These are phyloP conservation scores for Terana coerulea DNA, from an alignment of 768 basidiomycete genomes.

Conservation along the genomic window DNA sequence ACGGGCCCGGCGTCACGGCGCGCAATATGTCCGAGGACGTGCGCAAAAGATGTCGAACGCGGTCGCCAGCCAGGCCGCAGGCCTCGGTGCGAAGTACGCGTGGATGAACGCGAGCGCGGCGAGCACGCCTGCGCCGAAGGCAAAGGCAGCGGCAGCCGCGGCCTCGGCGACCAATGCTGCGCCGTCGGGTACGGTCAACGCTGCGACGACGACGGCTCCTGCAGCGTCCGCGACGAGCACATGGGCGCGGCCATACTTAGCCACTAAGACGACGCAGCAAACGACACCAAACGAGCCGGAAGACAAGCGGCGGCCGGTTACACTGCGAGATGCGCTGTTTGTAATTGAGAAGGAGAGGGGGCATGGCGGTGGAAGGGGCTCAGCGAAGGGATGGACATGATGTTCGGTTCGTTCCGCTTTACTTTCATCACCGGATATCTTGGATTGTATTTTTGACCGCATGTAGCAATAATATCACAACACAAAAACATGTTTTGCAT, in stretches of 20 bases:
- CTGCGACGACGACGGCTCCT: slow-evolving; percentile 31
- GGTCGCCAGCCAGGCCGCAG: slow-evolving; percentile 86
- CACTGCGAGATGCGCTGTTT: slow-evolving; percentile 80
- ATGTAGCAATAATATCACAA: too few species aligned
- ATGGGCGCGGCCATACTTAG: slow-evolving; percentile 65
- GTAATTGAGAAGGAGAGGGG: slow-evolving; percentile 80
- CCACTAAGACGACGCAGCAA: slow-evolving; percentile 37
- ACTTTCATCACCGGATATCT: too few species aligned
- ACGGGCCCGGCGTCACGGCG: slow-evolving; percentile 30
- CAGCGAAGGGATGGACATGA: slow-evolving; percentile 65
- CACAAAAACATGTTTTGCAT: too few species aligned
- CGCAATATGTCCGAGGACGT: slow-evolving; percentile 91
- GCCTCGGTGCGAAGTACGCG: slow-evolving; percentile 69
- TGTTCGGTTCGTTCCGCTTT: too few species aligned
- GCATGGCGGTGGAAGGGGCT: slow-evolving; percentile 77
- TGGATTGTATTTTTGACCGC: too few species aligned
- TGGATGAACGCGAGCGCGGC: slow-evolving; percentile 77
- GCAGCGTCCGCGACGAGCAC: slow-evolving; percentile 27
- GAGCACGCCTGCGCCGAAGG: slow-evolving; percentile 32
- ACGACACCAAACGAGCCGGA: slow-evolving; percentile 34
- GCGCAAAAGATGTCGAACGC: slow-evolving; percentile 90
- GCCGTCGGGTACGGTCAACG: slow-evolving; percentile 18
- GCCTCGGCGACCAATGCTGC: slow-evolving; percentile 27
- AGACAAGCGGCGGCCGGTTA: slow-evolving; percentile 61
- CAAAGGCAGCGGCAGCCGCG: slow-evolving; percentile 23